A percentile compares a stretch with the other conserved stretches of the same genome.
phyloP scores from a whole-genome alignment of 768 basidiomycete genomes.

The Neoboletus brunneissimus region DNA sequence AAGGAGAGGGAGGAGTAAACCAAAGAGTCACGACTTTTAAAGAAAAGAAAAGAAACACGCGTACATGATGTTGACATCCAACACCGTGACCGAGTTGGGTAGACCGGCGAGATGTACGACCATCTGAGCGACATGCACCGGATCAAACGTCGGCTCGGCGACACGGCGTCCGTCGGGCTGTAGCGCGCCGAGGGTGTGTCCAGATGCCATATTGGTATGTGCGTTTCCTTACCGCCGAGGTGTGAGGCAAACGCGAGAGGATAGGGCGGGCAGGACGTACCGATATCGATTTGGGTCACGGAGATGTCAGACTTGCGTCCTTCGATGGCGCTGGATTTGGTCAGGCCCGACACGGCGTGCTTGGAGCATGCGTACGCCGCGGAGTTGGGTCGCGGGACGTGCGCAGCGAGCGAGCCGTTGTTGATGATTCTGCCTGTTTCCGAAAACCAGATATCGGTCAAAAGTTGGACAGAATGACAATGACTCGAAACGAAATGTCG shows the following conservation, averaged over 20 bases:
- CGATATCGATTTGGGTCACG: slow-evolving; percentile 81
- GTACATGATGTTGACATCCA: slow-evolving; percentile 76
- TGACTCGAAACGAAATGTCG: not conserved
- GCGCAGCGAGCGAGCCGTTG: slow-evolving; percentile 77
- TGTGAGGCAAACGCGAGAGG: not conserved
- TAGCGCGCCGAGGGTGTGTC: slow-evolving; percentile 47
- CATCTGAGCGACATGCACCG: slow-evolving; percentile 65
- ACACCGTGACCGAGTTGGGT: slow-evolving; percentile 65
- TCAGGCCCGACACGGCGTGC: slow-evolving; percentile 75
- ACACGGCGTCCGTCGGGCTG: slow-evolving; percentile 65
- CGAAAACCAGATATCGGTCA: not conserved
- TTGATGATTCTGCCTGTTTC: slow-evolving; percentile 72
- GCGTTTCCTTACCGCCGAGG: slow-evolving; percentile 44
- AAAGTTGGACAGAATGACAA: too few relatives aligned
- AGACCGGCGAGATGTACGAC: slow-evolving; percentile 70
- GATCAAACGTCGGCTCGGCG: slow-evolving; percentile 67
- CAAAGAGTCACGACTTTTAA: too few relatives aligned
- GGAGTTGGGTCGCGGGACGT: slow-evolving; percentile 63
- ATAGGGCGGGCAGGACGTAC: slow-evolving; percentile 31
- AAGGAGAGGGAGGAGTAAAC: too few relatives aligned
- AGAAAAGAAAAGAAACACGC: too few relatives aligned
- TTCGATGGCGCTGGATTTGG: slow-evolving; percentile 74
- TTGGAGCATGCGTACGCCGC: slow-evolving; percentile 74
- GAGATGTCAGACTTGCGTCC: slow-evolving; percentile 72
- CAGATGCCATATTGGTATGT: slow-evolving; percentile 53